Conservation (phyloP, 805 yeast genomes). For the Metschnikowia colocasiae region DNA sequence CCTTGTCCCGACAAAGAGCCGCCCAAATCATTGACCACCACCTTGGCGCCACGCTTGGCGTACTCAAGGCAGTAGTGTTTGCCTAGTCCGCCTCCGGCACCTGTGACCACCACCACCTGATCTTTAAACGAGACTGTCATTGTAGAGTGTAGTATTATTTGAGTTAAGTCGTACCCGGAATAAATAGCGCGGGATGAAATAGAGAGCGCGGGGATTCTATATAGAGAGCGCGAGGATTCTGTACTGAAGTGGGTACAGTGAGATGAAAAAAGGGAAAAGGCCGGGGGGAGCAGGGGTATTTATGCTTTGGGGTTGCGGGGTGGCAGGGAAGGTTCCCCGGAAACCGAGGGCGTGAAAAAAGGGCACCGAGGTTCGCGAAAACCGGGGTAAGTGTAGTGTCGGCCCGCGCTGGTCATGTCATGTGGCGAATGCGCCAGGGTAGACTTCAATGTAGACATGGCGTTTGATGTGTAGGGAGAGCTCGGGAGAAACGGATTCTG, state of each 20-base stretch:
- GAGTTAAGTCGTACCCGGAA: no score
- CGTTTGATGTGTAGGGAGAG: no score
- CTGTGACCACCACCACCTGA: constrained; percentile 89
- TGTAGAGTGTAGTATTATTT: not conserved
- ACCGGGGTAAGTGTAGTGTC: not conserved
- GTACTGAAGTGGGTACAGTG: not conserved
- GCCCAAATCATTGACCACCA: constrained; percentile 92
- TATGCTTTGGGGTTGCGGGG: constrained; percentile 15
- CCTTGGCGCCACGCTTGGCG: constrained; percentile 90
- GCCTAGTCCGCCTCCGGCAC: constrained; percentile 98
- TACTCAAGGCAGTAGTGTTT: constrained; percentile 80
- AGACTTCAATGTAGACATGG: no score
- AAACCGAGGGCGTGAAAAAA: constrained; percentile 11
- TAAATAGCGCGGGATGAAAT: not conserved
- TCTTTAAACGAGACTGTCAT: constrained; percentile 53
- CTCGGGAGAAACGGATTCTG: no score
- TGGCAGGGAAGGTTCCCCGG: constrained; percentile 13
- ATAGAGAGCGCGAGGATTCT: not conserved
- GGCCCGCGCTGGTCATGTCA: not conserved
- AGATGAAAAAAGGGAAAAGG: not conserved
- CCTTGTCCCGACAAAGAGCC: constrained; percentile 77
- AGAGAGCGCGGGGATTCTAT: not conserved
- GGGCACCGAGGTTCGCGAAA: constrained; percentile 4
- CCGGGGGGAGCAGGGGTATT: not conserved
- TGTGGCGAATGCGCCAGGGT: no score